Conservation (phyloP, 805 yeast genomes). For the Clavispora fructus region DNA sequence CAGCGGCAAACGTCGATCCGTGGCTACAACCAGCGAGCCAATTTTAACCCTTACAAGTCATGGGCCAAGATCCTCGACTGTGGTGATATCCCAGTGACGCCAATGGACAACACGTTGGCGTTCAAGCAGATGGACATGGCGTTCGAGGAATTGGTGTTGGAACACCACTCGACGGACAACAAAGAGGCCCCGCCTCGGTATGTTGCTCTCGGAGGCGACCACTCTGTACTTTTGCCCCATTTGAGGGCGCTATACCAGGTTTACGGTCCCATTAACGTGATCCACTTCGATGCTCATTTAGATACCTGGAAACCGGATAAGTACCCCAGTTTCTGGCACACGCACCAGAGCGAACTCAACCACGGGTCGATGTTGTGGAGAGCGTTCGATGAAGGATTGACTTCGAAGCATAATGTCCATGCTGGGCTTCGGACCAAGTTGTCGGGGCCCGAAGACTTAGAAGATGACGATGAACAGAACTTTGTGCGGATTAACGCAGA, state of each 20-base stretch:
- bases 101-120: conserved; percentile 53
- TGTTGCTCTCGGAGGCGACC: conserved; percentile 80
- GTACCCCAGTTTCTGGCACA: conserved; percentile 60
- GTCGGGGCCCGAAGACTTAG: conserved; percentile 52
- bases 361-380: conserved; percentile 89
- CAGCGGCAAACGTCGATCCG: conserved; percentile 65
- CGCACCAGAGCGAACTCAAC: conserved; percentile 57
- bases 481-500: conserved; percentile 67
- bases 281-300: conserved; percentile 82
- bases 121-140: conserved; percentile 50
- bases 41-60: conserved; percentile 43
- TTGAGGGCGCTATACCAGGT: conserved; percentile 55
- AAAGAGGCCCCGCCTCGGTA: conserved; percentile 43
- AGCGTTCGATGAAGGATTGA: conserved; percentile 65
- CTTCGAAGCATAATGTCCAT: conserved; percentile 58
- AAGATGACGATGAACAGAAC: conserved; percentile 64
- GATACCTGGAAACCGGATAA: conserved; percentile 77
- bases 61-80: conserved; percentile 52
- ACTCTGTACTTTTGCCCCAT: conserved; percentile 69
- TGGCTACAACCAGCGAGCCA: conserved; percentile 67
- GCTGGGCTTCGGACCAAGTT: conserved; percentile 75
- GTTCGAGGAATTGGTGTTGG: conserved; percentile 50
- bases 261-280: conserved; percentile 65
- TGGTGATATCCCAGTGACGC: conserved; percentile 55
- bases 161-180: conserved; percentile 22